Evolutionary conservation across 768 basidiomycete genomes (phyloP), one percentile per base, ranked within the genome.

Genomic region (Hortiboletus campestris): DNA sequence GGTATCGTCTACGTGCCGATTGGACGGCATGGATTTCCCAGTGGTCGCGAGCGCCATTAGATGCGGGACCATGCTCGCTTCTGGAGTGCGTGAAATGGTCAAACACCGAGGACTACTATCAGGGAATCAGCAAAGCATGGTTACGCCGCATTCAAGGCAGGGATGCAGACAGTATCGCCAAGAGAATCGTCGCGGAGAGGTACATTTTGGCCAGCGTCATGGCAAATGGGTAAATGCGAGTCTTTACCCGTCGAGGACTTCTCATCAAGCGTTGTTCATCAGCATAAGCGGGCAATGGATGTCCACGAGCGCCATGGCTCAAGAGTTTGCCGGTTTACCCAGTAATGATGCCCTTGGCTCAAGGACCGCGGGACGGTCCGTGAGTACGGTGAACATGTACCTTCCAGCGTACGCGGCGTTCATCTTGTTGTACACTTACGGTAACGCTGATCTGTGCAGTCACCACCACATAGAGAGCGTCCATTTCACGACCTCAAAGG

Each of bases 381-480:
- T 84, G 17, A 79, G 81, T 55, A 64, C 67, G 32, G 68, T 87
- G 14, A 81, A 82, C 60, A 65, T 92, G 53, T 91, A 83, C 65
- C 71, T 90, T 38, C 85, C 89, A 5, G 77, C 76, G 88, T 88
- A 64, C 50, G 82, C 69, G n/a, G 55, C 29, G 6, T 32, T 51
- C 25, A 19, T 46, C 14, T 40, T 7, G 17, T 17, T 13, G 28
- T 55, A 29, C 32, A 6, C 31, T 45, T 6, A n/a, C n/a, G n/a
- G 44, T 28, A 11, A 36, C 9, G 17, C 43, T 62, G 41, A 61
- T 41, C 32, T 25, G 19, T 44, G 14, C 39, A 91, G 89, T 36
- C 85, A 88, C 52, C 88, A 91, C 66, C 82, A 87, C 62, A 77
- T 91, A 16, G 89, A 92, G 66, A 88, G 88, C 63, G 70, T 89